A percentile compares a stretch with the other conserved stretches of the same genome.
These are phyloP conservation scores for Anthostomella pinea DNA, from an alignment of 2,329 filamentous ascomycete genomes.

Conservation along the genomic window DNA sequence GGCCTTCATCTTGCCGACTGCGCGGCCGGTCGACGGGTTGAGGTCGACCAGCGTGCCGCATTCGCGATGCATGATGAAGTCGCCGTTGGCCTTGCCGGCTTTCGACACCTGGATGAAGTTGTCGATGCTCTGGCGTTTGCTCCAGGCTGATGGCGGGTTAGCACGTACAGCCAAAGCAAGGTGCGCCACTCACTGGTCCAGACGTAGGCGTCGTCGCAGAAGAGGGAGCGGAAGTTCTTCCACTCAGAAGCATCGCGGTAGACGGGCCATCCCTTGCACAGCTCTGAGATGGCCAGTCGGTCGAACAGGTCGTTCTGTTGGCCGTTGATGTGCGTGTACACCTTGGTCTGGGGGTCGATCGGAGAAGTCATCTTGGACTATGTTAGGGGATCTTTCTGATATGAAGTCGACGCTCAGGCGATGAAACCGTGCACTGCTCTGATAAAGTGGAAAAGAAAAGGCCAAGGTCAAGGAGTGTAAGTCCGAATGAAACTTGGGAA, in stretches of 20 bases:
- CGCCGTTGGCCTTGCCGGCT: constrained; percentile 47
- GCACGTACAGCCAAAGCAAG: background rate
- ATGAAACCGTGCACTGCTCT: no score
- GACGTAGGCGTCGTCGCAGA: constrained; percentile 44
- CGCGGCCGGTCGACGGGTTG: constrained; percentile 36
- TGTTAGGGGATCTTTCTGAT: no score
- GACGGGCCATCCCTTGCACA: constrained; percentile 54
- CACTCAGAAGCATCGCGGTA: constrained; percentile 53
- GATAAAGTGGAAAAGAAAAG: no score
- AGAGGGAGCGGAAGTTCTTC: constrained; percentile 49
- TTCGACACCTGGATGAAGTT: constrained; percentile 50
- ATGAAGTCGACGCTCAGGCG: no score
- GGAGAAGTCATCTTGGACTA: constrained; percentile 29
- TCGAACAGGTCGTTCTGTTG: constrained; percentile 38
- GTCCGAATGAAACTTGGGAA: no score
- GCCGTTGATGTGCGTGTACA: constrained; percentile 47
- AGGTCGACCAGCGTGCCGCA: constrained; percentile 47
- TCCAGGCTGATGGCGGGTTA: constrained; percentile 40
- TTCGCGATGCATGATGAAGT: constrained; percentile 57
- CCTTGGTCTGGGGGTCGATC: constrained; percentile 25
- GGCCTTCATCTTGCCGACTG: constrained; percentile 52
- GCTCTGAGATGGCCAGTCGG: constrained; percentile 45
- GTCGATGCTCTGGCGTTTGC: constrained; percentile 39
- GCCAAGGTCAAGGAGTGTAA: no score
- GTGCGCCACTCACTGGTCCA: constrained; percentile 44